These are phyloP conservation scores for Mycocentrospora acerina DNA, from an alignment of 2,329 filamentous ascomycete species.

Conservation along the genomic window DNA sequence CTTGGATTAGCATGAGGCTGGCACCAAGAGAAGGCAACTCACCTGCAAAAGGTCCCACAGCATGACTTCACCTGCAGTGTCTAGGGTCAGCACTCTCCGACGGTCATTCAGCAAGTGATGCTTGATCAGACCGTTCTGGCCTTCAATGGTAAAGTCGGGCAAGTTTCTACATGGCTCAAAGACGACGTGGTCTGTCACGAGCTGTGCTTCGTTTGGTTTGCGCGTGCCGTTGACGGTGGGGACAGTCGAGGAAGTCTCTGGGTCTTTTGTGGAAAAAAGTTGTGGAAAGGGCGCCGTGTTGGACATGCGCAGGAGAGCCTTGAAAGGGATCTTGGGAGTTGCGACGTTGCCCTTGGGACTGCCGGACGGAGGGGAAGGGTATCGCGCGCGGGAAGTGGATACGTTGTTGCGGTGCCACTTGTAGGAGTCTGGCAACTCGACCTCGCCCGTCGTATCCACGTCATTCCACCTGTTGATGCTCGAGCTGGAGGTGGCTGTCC, in stretches of 20 bases:
- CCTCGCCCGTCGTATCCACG: slow-evolving; percentile 73
- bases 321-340: slow-evolving; percentile 67
- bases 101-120: slow-evolving; percentile 89
- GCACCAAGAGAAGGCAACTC: slow-evolving; percentile 37
- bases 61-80: slow-evolving; percentile 92
- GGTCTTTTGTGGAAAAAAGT: slow-evolving; percentile 53
- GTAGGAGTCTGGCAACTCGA: slow-evolving; percentile 58
- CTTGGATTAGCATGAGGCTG: no score
- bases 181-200: slow-evolving; percentile 40
- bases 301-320: slow-evolving; percentile 78
- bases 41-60: slow-evolving; percentile 92
- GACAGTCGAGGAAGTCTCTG: slow-evolving; percentile 48
- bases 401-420: slow-evolving; percentile 58
- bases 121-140: slow-evolving; percentile 93
- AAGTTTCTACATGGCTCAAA: slow-evolving; percentile 44
- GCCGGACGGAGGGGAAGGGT: slow-evolving; percentile 40
- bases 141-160: slow-evolving; percentile 70
- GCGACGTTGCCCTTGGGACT: slow-evolving; percentile 36
- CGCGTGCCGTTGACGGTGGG: slow-evolving; percentile 54
- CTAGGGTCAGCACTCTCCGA: slow-evolving; percentile 82
- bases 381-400: slow-evolving; percentile 45
- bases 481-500: slow-evolving; percentile 86
- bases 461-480: slow-evolving; percentile 92
- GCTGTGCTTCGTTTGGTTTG: slow-evolving; percentile 59
- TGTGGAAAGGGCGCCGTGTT: slow-evolving; percentile 76